Base-by-base conservation (phyloP, 2,329 filamentous ascomycete species). In the Curvularia hawaiiensis region DNA sequence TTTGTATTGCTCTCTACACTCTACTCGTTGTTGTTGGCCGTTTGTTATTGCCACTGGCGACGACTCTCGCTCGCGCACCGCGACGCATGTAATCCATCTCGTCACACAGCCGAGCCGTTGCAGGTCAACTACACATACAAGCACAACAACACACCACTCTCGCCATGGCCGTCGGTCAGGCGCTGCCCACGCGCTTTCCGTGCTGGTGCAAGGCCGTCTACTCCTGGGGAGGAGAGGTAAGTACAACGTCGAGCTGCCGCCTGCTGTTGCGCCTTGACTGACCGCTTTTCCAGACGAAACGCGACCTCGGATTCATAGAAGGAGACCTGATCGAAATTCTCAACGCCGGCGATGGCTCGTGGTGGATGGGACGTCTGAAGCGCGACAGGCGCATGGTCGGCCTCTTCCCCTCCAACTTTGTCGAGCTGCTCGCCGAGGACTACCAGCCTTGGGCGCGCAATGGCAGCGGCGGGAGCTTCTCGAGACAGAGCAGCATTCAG, bases 251-350 rank as follows among this genome's bases (percentile, higher is more conserved):
- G 43, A 48, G 31, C 35, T 41, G 30, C 33, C 44, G 35, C 35
- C 60, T 61, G 38, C 58, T 49, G 56, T 30, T 50, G 56, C 50
- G 61, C 38, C 46, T 28, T 30, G 2, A 24, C 72, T 76, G 60
- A 75, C 67, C 39, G 43, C 47, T 44, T 16, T n/a, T 26, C 40
- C 63, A 80, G 88, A 94, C 90, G 24, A 96, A 96, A 81, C 88
- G 90, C 76, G 95, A 99, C 75, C 84, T 99, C 56, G 95, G 95
- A 16, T 99, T 99, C 78, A 90, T 99, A 67, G 95, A 99, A 78
- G 95, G 95, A 63, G 95, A 99, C 78, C 79, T 99, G 65, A 99
- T 99, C 75, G 95, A 99, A 85, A 97, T 94, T 73, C 83, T 99
- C 52, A 99, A 99, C 76, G 95, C 95, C 20, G 95, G 95, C 62